Conservation (phyloP, 2,329 filamentous ascomycete genomes). For the Xylariaceae sp. region DNA sequence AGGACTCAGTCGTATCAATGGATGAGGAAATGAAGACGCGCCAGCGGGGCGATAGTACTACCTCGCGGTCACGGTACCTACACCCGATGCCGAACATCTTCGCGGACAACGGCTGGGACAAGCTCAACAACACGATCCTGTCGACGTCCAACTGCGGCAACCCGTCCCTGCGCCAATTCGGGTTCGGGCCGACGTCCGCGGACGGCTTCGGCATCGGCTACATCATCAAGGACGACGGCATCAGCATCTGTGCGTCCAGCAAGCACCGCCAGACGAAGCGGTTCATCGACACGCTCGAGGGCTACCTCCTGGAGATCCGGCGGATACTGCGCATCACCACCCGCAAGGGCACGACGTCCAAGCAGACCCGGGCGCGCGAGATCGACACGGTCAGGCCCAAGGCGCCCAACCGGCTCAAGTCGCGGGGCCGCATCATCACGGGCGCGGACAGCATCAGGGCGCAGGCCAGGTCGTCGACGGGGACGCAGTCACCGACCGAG, state of each 20-base stretch:
- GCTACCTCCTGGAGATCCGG: constrained; percentile 87
- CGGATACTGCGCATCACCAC: constrained; percentile 75
- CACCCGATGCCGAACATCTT: constrained; percentile 76
- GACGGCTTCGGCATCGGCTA: constrained; percentile 98
- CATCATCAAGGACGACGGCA: constrained; percentile 93
- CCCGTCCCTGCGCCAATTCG: constrained; percentile 90
- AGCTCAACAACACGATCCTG: constrained; percentile 89
- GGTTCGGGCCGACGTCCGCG: constrained; percentile 90
- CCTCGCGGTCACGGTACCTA: constrained; percentile 49
- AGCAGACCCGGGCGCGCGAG: constrained; percentile 57
- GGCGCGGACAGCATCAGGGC: constrained; percentile 49
- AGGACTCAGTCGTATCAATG: constrained; percentile 52
- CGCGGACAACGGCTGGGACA: constrained; percentile 88
- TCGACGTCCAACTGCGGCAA: constrained; percentile 99
- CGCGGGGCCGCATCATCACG: constrained; percentile 72
- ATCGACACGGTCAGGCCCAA: constrained; percentile 46
- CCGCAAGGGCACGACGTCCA: constrained; percentile 45
- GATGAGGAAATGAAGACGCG: constrained; percentile 42
- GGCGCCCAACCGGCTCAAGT: constrained; percentile 60
- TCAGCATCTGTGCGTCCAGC: constrained; percentile 88
- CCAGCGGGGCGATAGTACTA: constrained; percentile 58
- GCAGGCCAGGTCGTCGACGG: constrained; percentile 46
- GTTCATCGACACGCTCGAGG: constrained; percentile 86
- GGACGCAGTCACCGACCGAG: constrained; percentile 63
- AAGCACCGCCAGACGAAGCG: constrained; percentile 93